phyloP scores from a whole-genome alignment of 129 eudicot genomes.

The Tagetes patula region DNA sequence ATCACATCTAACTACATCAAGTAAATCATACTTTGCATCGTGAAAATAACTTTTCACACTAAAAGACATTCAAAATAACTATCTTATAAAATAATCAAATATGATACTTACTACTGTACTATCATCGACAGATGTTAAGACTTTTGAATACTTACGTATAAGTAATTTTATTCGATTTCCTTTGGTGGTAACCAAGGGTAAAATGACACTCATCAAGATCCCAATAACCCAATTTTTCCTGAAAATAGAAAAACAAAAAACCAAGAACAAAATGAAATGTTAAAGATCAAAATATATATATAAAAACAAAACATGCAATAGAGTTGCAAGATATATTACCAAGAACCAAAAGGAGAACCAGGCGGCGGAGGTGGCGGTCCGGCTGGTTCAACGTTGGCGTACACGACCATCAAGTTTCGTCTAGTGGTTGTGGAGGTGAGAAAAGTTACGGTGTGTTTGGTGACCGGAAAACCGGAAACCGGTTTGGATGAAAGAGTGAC shows the following conservation, averaged over 20 bases:
- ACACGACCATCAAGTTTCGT: constrained; percentile 7
- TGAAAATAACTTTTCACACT: too few relatives aligned
- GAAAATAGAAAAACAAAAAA: neutral
- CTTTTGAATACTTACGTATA: constrained; percentile 7
- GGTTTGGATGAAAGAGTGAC: constrained; percentile 14
- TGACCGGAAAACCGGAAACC: constrained; percentile 12
- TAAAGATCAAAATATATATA: neutral
- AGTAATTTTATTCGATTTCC: constrained; percentile 38
- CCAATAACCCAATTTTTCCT: constrained; percentile 55
- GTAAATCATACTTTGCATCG: too few relatives aligned
- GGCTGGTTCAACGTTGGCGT: neutral
- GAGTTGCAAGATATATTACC: constrained; percentile 4
- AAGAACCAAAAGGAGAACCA: constrained; percentile 17
- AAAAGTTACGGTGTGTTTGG: neutral
- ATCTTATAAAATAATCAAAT: too few relatives aligned
- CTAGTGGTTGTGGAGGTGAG: neutral
- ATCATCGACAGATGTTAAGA: too few relatives aligned
- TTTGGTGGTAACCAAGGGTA: constrained; percentile 49
- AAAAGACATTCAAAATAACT: too few relatives aligned
- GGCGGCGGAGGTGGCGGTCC: constrained; percentile 20
- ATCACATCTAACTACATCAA: too few relatives aligned
- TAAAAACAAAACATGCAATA: neutral
- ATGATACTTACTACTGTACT: too few relatives aligned
- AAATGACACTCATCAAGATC: constrained; percentile 23
- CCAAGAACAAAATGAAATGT: neutral